A percentile compares a stretch with the other conserved stretches of the same genome.
Evolutionary conservation across 805 yeast species (phyloP).

Genomic region (Kluyveromyces nonfermentans): DNA sequence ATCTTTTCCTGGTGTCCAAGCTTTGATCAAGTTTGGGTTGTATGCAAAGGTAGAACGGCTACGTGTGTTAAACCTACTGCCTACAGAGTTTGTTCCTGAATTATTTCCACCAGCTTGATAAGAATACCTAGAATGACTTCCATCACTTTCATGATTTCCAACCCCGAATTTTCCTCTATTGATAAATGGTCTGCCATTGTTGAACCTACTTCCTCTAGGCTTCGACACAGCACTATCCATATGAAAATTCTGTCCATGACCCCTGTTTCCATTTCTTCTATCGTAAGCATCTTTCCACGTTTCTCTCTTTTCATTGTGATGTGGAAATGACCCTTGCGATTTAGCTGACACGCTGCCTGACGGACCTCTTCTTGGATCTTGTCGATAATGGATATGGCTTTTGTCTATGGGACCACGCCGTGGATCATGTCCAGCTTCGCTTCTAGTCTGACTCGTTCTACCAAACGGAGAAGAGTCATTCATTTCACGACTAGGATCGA

Average conservation of each 20-base stretch:
- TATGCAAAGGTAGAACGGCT: not conserved
- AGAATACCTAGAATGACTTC: not conserved
- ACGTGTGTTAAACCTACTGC: not conserved
- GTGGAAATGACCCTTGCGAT: not conserved
- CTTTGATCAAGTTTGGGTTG: not conserved
- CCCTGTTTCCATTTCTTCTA: not conserved
- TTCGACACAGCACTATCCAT: not conserved
- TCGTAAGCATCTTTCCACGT: not conserved
- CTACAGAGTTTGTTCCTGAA: not conserved
- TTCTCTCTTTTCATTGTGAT: not conserved
- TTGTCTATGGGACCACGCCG: not conserved
- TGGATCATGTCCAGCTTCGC: not conserved
- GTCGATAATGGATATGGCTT: not conserved
- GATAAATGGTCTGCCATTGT: not conserved
- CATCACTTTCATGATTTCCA: not conserved
- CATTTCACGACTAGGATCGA: not conserved
- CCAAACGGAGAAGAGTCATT: not conserved
- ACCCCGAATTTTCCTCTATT: constrained; percentile 4
- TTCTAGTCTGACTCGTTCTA: not conserved
- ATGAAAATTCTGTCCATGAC: not conserved
- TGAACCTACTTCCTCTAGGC: not conserved
- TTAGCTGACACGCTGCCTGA: not conserved
- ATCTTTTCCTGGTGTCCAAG: not conserved
- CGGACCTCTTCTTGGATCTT: not conserved
- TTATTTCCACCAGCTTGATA: not conserved